A percentile compares a stretch with the other conserved stretches of the same genome.
phyloP scores from a whole-genome alignment of 306 rosid genomes.

The Dalbergia cultrata region DNA sequence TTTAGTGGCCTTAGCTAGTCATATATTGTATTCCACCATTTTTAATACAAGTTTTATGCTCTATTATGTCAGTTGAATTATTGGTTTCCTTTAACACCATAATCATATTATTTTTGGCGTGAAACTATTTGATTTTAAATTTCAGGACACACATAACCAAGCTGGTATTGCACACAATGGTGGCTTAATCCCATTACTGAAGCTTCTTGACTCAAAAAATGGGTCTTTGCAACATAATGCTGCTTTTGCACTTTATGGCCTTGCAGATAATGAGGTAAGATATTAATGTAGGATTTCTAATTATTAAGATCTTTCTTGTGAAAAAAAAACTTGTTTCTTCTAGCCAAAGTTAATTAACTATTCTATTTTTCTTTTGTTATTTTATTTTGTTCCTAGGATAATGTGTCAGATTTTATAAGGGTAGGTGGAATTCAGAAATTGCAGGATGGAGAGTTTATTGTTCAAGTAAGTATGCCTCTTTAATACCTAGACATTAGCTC shows the following conservation, averaged over 20 bases:
- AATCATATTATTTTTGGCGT: constrained; percentile 22
- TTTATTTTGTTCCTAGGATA: constrained; percentile 75
- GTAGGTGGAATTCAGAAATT: constrained; percentile 95
- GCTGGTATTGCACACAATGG: constrained; percentile 95
- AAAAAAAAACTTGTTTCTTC: neutral
- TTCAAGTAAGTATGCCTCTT: constrained; percentile 72
- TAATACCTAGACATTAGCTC: neutral
- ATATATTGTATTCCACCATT: neutral
- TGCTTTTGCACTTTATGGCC: constrained; percentile 92
- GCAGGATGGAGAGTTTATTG: constrained; percentile 96
- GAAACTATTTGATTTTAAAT: constrained; percentile 29
- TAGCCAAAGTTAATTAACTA: constrained; percentile 42
- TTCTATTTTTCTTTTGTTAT: constrained; percentile 35
- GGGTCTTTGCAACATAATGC: constrained; percentile 94
- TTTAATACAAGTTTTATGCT: neutral
- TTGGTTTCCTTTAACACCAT: constrained; percentile 8
- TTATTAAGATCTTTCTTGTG: neutral
- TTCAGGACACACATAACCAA: constrained; percentile 90
- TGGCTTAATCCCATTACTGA: constrained; percentile 80
- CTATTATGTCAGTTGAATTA: neutral
- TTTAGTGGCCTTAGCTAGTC: constrained; percentile 21
- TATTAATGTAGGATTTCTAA: constrained; percentile 22
- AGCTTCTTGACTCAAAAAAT: constrained; percentile 93
- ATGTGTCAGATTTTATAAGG: constrained; percentile 96
- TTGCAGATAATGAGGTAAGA: constrained; percentile 90